Percentiles rank a stretch among this genome's conserved stretches.
Conservation (phyloP, 108 stramenopile genomes). For the Pseudonitzschia multistriata region DNA sequence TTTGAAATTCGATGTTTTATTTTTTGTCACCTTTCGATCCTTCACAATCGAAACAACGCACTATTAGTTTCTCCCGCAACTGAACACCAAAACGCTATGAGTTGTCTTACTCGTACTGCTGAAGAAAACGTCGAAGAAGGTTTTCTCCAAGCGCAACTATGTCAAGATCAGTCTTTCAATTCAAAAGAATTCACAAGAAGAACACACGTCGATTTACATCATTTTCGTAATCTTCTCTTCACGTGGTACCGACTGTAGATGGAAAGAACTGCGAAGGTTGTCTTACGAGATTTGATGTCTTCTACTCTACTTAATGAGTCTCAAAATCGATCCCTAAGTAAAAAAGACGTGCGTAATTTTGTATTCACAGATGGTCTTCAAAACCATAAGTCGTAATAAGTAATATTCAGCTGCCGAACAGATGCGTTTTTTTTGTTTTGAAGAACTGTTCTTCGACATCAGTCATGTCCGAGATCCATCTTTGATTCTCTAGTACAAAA, state of each 20-base stretch:
- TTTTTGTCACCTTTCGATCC: too few relatives aligned
- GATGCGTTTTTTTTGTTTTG: not conserved
- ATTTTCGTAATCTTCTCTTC: not conserved
- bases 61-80: too few relatives aligned
- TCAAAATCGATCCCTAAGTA: too few relatives aligned
- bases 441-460: not conserved
- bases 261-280: too few relatives aligned
- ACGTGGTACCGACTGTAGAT: too few relatives aligned
- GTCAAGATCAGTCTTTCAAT: too few relatives aligned
- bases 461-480: not conserved
- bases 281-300: not conserved
- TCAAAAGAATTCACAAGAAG: not conserved
- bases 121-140: too few relatives aligned
- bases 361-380: not conserved
- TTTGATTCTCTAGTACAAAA: too few relatives aligned
- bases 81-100: too few relatives aligned
- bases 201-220: constrained; percentile 9
- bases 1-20: not conserved
- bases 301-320: not conserved
- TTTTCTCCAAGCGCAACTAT: too few relatives aligned
- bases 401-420: not conserved
- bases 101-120: too few relatives aligned
- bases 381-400: not conserved
- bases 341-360: not conserved
- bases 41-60: too few relatives aligned